Evolutionary conservation across 306 rosid genomes (phyloP).

Genomic region (Pyrus bretschneideri): DNA sequence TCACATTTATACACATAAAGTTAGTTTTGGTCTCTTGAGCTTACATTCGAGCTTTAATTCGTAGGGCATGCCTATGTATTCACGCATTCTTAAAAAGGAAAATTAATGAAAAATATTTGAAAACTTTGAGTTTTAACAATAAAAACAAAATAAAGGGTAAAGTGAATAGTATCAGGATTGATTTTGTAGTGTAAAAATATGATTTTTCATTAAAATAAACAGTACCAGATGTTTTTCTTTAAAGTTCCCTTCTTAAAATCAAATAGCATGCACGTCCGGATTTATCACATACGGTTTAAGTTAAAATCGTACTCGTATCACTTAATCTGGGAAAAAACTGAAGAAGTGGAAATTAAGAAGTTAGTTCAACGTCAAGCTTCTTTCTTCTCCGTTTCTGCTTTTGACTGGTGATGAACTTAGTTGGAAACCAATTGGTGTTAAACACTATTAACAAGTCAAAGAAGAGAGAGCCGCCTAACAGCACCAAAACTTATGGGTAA

Average conservation of each 20-base stretch:
- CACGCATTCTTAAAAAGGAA: too few relatives aligned
- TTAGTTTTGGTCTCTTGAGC: not conserved
- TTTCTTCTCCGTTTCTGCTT: not conserved
- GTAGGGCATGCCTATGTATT: not conserved
- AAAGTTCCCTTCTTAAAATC: too few relatives aligned
- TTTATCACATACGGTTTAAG: not conserved
- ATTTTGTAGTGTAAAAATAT: too few relatives aligned
- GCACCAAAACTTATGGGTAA: slow-evolving; percentile 11
- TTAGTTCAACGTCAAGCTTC: not conserved
- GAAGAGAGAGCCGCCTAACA: slow-evolving; percentile 34
- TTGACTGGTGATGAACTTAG: not conserved
- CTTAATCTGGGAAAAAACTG: not conserved
- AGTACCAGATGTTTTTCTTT: too few relatives aligned
- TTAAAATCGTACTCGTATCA: too few relatives aligned
- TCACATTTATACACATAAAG: not conserved
- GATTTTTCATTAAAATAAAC: too few relatives aligned
- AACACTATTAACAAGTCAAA: slow-evolving; percentile 20
- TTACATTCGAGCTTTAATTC: too few relatives aligned
- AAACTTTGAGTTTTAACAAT: too few relatives aligned
- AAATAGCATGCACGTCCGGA: too few relatives aligned
- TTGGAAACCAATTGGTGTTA: slow-evolving; percentile 17
- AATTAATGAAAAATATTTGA: too few relatives aligned
- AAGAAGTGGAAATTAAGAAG: not conserved
- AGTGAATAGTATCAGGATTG: too few relatives aligned
- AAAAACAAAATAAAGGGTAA: too few relatives aligned